A percentile compares a stretch with the other conserved stretches of the same genome.
Evolutionary conservation across 225 moss, liverwort and hornwort species (phyloP).

Genomic region (Climacium dendroides): DNA sequence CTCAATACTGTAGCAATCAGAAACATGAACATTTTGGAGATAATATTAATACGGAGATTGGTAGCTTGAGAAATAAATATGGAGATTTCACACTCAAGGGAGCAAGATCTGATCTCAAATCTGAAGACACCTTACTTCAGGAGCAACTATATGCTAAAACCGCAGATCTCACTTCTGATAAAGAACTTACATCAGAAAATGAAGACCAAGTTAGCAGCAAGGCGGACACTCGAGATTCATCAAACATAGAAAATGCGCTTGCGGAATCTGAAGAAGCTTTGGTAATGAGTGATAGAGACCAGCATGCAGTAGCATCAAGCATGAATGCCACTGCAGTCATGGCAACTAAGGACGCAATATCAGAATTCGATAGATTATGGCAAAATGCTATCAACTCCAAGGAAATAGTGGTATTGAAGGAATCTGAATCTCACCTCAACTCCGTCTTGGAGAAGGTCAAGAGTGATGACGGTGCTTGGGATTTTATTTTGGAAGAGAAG

Average conservation of each 20-base stretch:
- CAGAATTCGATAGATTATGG: constrained; percentile 33
- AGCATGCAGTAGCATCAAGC: neutral
- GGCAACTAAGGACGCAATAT: neutral
- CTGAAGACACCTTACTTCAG: neutral
- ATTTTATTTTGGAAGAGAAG: neutral
- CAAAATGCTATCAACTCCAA: constrained; percentile 12
- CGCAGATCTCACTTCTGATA: neutral
- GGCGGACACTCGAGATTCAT: neutral
- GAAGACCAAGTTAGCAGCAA: neutral
- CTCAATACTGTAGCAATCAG: neutral
- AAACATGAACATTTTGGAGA: neutral
- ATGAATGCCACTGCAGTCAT: neutral
- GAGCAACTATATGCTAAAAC: neutral
- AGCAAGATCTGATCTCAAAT: neutral
- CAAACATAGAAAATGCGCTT: neutral
- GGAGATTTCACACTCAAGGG: neutral
- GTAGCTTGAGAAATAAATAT: neutral
- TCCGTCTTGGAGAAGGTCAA: constrained; percentile 2
- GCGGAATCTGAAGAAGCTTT: neutral
- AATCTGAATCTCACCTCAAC: constrained; percentile 2
- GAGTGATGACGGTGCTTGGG: neutral
- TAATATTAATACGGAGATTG: neutral
- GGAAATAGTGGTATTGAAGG: constrained; percentile 1
- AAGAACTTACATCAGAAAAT: neutral
- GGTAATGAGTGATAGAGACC: neutral